These are phyloP conservation scores for Leishmania tarentolae DNA, from an alignment of 208 protist genomes.

Conservation along the genomic window DNA sequence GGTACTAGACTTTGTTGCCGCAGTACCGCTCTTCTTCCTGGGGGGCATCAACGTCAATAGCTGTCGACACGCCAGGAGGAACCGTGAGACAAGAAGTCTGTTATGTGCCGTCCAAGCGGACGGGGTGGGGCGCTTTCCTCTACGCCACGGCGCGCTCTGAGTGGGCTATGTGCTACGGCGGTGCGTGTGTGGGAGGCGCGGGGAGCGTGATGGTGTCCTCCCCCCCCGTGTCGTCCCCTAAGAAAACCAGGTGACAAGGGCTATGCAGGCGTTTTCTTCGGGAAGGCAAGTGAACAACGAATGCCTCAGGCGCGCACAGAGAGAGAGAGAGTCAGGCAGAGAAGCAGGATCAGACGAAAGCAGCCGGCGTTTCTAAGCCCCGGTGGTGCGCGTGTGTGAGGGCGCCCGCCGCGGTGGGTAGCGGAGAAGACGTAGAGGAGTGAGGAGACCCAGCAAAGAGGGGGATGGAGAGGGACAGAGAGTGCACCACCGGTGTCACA, in stretches of 20 bases:
- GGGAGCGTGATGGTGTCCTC: background rate
- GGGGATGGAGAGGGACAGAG: background rate
- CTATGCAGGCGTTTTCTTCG: background rate
- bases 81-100: background rate
- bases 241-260: background rate
- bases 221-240: background rate
- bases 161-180: background rate
- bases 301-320: background rate
- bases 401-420: background rate
- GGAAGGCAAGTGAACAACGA: background rate
- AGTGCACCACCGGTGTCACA: background rate
- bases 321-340: too few relatives aligned
- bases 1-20: background rate
- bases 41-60: background rate
- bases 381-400: background rate
- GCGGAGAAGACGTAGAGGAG: background rate
- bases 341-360: background rate
- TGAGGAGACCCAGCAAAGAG: background rate
- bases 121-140: background rate
- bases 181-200: background rate
- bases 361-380: background rate
- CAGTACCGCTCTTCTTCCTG: background rate
- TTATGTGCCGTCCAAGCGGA: background rate
- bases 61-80: background rate
- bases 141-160: background rate